Conservation (phyloP, 106 monocot species). For the Dendrobium catenatum region DNA sequence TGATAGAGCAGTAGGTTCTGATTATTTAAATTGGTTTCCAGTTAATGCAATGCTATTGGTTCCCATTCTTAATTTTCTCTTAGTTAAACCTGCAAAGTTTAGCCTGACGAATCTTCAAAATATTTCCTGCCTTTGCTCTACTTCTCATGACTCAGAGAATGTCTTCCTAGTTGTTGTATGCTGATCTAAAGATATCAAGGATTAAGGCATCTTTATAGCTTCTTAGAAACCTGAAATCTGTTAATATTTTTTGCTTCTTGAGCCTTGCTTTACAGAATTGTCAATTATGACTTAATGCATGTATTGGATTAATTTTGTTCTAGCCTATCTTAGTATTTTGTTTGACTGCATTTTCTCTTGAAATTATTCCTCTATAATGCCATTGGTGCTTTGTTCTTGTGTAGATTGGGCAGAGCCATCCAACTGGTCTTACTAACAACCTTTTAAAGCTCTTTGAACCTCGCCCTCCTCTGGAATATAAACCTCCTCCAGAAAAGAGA, state of each 20-base stretch:
- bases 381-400: background rate
- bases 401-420: conserved; percentile 95
- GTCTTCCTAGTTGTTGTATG: background rate
- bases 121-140: background rate
- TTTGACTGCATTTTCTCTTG: background rate
- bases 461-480: conserved; percentile 73
- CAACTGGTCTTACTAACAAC: conserved; percentile 88
- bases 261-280: background rate
- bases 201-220: background rate
- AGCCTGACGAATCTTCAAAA: background rate
- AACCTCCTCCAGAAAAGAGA: conserved; percentile 82
- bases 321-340: background rate
- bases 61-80: background rate
- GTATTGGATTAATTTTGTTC: too few relatives aligned
- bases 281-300: background rate
- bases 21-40: background rate
- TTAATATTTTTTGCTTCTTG: background rate
- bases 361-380: background rate
- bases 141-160: background rate
- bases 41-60: background rate
- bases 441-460: conserved; percentile 95
- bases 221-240: background rate
- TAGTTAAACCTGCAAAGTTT: background rate
- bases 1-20: background rate
- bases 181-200: background rate